These are phyloP conservation scores for Penicillium verhagenii DNA, from an alignment of 495 filamentous ascomycete genomes.

Conservation along the genomic window DNA sequence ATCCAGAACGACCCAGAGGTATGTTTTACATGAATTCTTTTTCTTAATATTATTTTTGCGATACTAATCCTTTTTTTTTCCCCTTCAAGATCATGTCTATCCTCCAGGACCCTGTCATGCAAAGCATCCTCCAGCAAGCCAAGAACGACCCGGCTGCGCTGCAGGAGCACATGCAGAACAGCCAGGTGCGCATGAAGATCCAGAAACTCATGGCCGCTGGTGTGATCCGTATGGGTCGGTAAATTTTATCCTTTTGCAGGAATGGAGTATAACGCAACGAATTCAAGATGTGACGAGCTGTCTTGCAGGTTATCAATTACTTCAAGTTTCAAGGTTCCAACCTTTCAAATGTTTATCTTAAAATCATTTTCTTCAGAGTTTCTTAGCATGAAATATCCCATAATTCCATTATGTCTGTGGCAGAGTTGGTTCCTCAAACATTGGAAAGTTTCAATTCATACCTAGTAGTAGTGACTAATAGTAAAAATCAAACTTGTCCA, in stretches of 20 bases:
- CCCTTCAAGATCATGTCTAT: conserved; percentile 93
- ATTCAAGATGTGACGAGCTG: conserved; percentile 23
- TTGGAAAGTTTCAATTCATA: no score
- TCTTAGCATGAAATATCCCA: conserved; percentile 6
- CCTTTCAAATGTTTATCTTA: conserved; percentile 2
- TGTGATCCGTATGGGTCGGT: conserved; percentile 79
- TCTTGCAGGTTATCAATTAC: conserved; percentile 17
- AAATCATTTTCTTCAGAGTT: conserved; percentile 10
- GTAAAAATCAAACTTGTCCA: no score
- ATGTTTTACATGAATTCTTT: conserved; percentile 16
- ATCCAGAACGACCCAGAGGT: conserved; percentile 93
- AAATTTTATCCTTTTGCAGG: conserved; percentile 14
- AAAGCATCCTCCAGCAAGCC: conserved; percentile 93
- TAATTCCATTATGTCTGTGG: background rate
- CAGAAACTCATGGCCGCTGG: conserved; percentile 91
- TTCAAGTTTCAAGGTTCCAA: background rate
- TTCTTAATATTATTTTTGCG: background rate
- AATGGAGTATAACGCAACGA: conserved; percentile 17
- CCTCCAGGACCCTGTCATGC: conserved; percentile 94
- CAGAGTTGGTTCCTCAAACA: no score
- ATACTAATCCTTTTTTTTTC: conserved; percentile 37
- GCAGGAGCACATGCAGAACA: conserved; percentile 95
- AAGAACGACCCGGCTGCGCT: conserved; percentile 90
- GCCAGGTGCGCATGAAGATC: conserved; percentile 76
- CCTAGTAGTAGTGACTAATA: no score